phyloP scores from a whole-genome alignment of 306 rosid species.

The Cicer arietinum region DNA sequence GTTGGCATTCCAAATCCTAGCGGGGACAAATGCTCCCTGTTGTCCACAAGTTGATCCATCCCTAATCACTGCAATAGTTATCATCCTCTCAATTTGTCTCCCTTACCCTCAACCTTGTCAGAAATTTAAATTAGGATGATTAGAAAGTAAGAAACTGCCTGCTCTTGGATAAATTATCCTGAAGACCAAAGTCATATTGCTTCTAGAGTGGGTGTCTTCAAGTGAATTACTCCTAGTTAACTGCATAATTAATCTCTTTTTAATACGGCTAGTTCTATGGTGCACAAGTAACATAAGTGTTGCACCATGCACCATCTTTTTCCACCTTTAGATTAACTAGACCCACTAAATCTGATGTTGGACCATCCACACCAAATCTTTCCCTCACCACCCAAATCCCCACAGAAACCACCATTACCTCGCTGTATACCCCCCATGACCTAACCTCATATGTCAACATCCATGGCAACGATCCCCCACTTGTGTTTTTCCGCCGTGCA shows the following conservation, averaged over 20 bases:
- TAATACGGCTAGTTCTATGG: too few species aligned
- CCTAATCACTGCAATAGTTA: not conserved
- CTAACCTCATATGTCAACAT: too few species aligned
- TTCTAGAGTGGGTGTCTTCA: constrained; percentile 5
- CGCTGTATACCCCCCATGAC: too few species aligned
- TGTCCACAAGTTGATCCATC: not conserved
- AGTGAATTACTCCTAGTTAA: constrained; percentile 12
- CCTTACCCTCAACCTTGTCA: constrained; percentile 17
- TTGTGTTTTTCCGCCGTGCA: too few species aligned
- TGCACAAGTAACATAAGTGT: too few species aligned
- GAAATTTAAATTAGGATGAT: constrained; percentile 34
- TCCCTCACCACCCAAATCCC: too few species aligned
- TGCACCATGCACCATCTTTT: too few species aligned
- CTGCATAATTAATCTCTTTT: constrained; percentile 24
- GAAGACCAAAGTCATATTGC: constrained; percentile 24
- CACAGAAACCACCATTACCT: too few species aligned
- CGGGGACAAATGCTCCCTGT: not conserved
- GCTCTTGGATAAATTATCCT: constrained; percentile 2
- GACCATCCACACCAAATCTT: too few species aligned
- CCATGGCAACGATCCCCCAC: too few species aligned
- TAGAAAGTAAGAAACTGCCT: not conserved
- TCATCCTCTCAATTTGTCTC: not conserved
- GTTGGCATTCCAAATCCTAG: not conserved
- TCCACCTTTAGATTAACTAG: too few species aligned
- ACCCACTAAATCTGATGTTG: too few species aligned